Evolutionary conservation across 1,284 basidiomycete genomes (phyloP).

Genomic region (Irpex sp.): DNA sequence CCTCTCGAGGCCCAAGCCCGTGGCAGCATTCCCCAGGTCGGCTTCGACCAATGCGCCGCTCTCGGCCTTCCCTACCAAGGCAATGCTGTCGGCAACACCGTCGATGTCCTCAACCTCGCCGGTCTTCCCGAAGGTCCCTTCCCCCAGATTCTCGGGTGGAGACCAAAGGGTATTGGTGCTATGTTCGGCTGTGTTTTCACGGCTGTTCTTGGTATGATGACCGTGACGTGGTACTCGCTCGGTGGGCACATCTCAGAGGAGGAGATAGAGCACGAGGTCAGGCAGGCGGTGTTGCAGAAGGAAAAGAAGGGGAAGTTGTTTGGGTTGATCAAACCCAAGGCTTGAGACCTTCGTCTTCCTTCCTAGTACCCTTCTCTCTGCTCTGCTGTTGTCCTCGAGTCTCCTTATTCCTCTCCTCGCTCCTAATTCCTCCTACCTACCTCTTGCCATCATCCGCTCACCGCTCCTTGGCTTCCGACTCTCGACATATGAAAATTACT

Average conservation of each 20-base stretch:
- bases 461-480: neutral
- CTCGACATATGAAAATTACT: neutral
- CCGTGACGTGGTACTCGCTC: slow-evolving; percentile 80
- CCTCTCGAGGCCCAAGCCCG: slow-evolving; percentile 59
- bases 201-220: slow-evolving; percentile 76
- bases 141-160: slow-evolving; percentile 77
- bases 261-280: slow-evolving; percentile 73
- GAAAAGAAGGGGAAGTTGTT: slow-evolving; percentile 34
- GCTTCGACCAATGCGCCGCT: slow-evolving; percentile 72
- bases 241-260: slow-evolving; percentile 67
- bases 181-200: slow-evolving; percentile 85
- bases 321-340: slow-evolving; percentile 23
- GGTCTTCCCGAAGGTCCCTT: slow-evolving; percentile 67
- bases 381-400: neutral
- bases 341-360: neutral
- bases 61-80: slow-evolving; percentile 61
- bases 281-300: slow-evolving; percentile 41
- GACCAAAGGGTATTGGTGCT: slow-evolving; percentile 75
- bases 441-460: neutral
- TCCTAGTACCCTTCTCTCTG: neutral
- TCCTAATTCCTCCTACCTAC: neutral
- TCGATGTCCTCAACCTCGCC: slow-evolving; percentile 52
- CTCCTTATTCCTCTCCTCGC: neutral
- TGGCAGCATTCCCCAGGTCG: slow-evolving; percentile 41
- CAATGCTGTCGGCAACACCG: slow-evolving; percentile 75